These are phyloP conservation scores for Didymella arachidicola DNA, from an alignment of 2,329 filamentous ascomycete species.

Conservation along the genomic window DNA sequence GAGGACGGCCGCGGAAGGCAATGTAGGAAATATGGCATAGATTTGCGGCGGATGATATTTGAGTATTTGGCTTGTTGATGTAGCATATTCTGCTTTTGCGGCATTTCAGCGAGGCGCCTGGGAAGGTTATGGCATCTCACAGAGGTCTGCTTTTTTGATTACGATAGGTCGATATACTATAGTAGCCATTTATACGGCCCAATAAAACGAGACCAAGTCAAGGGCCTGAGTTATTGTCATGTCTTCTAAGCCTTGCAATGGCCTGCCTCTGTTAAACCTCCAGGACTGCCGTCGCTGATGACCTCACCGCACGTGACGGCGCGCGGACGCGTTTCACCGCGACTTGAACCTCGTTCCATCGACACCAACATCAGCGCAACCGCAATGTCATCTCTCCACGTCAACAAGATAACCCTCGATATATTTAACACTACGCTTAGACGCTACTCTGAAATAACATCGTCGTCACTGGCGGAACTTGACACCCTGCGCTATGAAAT, in stretches of 20 bases:
- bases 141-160: not conserved
- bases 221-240: too few species aligned
- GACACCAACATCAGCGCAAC: conserved; percentile 1
- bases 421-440: conserved; percentile 34
- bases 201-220: not conserved
- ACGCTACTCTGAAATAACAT: conserved; percentile 38
- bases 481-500: conserved; percentile 44
- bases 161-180: not conserved
- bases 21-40: conserved; percentile 5
- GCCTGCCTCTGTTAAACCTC: not conserved
- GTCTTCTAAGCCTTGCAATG: not conserved
- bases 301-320: conserved; percentile 7
- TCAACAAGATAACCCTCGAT: conserved; percentile 26
- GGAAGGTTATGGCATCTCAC: not conserved
- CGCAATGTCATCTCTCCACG: conserved; percentile 20
- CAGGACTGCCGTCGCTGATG: not conserved
- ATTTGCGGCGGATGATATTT: too few species aligned
- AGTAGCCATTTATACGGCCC: not conserved
- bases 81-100: not conserved
- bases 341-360: not conserved
- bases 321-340: conserved; percentile 6
- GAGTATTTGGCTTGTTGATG: not conserved
- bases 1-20: conserved; percentile 39
- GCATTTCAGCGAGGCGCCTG: conserved; percentile 6
- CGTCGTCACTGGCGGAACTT: conserved; percentile 41